These are phyloP conservation scores for Lachnum nothofagi DNA, from an alignment of 2,329 filamentous ascomycete genomes.

Conservation along the genomic window DNA sequence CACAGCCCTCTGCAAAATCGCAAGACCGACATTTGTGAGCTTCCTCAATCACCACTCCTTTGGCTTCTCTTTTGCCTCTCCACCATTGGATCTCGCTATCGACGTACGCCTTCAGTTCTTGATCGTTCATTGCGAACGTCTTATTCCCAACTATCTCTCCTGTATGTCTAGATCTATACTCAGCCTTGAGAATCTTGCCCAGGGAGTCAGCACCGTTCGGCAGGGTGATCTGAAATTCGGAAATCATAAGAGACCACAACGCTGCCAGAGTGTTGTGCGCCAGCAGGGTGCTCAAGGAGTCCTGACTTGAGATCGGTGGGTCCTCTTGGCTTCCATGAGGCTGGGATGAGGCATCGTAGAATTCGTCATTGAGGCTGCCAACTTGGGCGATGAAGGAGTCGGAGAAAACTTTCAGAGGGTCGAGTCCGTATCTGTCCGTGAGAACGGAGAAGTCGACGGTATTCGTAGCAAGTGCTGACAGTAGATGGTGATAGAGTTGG, in stretches of 20 bases:
- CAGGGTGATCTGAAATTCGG: slow-evolving; percentile 46
- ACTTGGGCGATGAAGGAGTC: slow-evolving; percentile 75
- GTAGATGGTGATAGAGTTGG: slow-evolving; percentile 80
- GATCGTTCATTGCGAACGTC: slow-evolving; percentile 61
- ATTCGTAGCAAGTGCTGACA: slow-evolving; percentile 69
- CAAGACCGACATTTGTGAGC: slow-evolving; percentile 83
- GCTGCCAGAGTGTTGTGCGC: slow-evolving; percentile 53
- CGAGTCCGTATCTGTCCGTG: slow-evolving; percentile 66
- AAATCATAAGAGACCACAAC: slow-evolving; percentile 60
- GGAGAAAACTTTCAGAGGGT: slow-evolving; percentile 63
- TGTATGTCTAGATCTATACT: slow-evolving; percentile 45
- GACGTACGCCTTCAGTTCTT: slow-evolving; percentile 61
- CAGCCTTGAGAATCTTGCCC: slow-evolving; percentile 51
- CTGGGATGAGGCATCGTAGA: slow-evolving; percentile 45
- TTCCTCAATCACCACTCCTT: slow-evolving; percentile 75
- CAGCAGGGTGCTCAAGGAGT: slow-evolving; percentile 40
- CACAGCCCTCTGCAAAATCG: slow-evolving; percentile 74
- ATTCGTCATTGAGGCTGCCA: slow-evolving; percentile 60
- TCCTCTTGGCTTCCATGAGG: slow-evolving; percentile 28
- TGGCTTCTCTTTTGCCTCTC: slow-evolving; percentile 66
- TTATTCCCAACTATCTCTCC: slow-evolving; percentile 52
- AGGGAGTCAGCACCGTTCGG: slow-evolving; percentile 49
- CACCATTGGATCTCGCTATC: slow-evolving; percentile 76
- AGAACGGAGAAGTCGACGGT: slow-evolving; percentile 64
- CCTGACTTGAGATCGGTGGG: slow-evolving; percentile 24